These are phyloP conservation scores for Leccinum rimulosum DNA, from an alignment of 768 basidiomycete genomes.

Conservation along the genomic window DNA sequence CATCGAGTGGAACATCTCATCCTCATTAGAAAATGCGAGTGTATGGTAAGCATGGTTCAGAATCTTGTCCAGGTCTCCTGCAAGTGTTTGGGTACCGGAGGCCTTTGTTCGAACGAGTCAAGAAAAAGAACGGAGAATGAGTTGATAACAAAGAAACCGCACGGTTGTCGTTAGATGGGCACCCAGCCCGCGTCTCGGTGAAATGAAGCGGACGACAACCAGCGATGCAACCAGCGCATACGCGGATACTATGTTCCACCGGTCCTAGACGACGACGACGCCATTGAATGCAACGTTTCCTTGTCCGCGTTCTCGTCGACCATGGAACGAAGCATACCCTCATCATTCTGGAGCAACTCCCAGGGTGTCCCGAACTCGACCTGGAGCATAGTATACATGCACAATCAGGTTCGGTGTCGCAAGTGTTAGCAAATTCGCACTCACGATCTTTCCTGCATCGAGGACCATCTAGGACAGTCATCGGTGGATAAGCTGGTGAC, in stretches of 20 bases:
- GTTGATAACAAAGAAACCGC: too few relatives aligned
- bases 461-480: slow-evolving; percentile 38
- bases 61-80: too few relatives aligned
- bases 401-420: not conserved
- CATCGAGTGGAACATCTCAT: slow-evolving; percentile 56
- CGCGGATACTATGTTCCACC: not conserved
- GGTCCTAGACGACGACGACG: not conserved
- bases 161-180: slow-evolving; percentile 11
- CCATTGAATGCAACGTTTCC: slow-evolving; percentile 44
- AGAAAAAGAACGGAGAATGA: slow-evolving; percentile 30
- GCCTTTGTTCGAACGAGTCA: slow-evolving; percentile 33
- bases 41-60: too few relatives aligned
- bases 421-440: not conserved
- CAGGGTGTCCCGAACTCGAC: slow-evolving; percentile 50
- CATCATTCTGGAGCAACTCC: slow-evolving; percentile 48
- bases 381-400: not conserved
- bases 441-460: slow-evolving; percentile 40
- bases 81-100: too few relatives aligned
- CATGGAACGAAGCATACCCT: slow-evolving; percentile 49
- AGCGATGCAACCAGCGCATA: not conserved
- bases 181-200: slow-evolving; percentile 19
- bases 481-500: not conserved
- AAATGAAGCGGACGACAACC: not conserved
- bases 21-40: too few relatives aligned
- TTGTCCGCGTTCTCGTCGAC: slow-evolving; percentile 59